Base-by-base conservation (phyloP, 306 rosid species). In the Castanospermum australe region DNA sequence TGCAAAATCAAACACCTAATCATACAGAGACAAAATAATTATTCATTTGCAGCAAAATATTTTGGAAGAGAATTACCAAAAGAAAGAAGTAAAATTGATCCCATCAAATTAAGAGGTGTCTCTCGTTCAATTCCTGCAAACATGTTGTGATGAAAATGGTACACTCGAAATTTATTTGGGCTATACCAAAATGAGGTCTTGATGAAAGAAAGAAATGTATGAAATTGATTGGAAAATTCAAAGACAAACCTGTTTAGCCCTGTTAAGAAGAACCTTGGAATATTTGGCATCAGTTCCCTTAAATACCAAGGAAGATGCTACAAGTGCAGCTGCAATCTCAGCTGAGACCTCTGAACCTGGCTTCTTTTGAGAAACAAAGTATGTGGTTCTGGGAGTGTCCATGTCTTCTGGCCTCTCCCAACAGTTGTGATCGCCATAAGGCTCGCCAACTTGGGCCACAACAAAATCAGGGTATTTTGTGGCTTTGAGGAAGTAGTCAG, bases 391-490 rank as follows among this genome's bases (percentile, higher is more conserved):
- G 9, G 56, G 81, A 55, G 87, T 87, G 75, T 89, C 91, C 90
- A 89, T 84, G 64, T 87, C 93, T 60, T 89, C 90, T 5, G 90
- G 90, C 18, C 93, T 85, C 78, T 89, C 85, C 91, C 82, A 89
- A 60, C 91, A 89, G 1, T 0, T 0, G 28, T 89, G 93, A 1
- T 87, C 90, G 0, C 15, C 48, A 35, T 0, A 0, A 0, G 93
- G 85, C 1, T 89, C 21, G 0, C 86, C 93, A n/a, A 87, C 79
- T 70, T 79, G 84, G 4, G 79, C 91, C n/a, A 85, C 81, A 21
- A 89, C 80, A 0, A 73, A 0, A 2, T 32, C 1, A 73, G 64
- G 79, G 0, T 0, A 0, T 0, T 13, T 25, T 5, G 90, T 85
- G 57, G 90, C 87, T 73, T 87, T 89, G 0, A 89, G 79, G 6